A percentile compares a stretch with the other conserved stretches of the same genome.
Conservation (phyloP, 2,329 filamentous ascomycete genomes). For the Fusarium secorum region DNA sequence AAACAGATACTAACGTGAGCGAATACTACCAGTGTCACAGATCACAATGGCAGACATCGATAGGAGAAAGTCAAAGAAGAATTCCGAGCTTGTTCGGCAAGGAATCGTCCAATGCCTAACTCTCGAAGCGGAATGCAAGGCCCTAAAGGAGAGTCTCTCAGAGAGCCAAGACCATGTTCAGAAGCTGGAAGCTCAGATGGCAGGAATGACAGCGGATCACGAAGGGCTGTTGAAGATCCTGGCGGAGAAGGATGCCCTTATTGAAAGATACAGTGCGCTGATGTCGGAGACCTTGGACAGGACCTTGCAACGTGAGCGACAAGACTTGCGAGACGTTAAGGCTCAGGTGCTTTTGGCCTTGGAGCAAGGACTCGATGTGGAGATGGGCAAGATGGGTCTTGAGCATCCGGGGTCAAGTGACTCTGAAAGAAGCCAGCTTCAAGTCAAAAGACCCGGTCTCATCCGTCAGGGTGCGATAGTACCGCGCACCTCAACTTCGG, state of each 20-base stretch:
- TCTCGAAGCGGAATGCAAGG: neutral
- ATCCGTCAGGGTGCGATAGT: fast-evolving
- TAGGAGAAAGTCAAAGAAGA: fast-evolving
- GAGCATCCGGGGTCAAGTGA: too few species aligned
- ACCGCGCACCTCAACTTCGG: fast-evolving
- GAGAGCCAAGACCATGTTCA: fast-evolving
- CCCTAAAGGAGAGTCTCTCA: fast-evolving
- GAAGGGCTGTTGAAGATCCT: neutral
- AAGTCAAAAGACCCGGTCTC: fast-evolving
- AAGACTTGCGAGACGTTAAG: fast-evolving
- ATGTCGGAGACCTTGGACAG: fast-evolving
- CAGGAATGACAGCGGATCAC: fast-evolving
- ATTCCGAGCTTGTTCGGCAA: neutral
- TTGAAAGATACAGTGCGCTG: fast-evolving
- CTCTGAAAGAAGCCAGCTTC: too few species aligned
- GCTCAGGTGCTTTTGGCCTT: fast-evolving
- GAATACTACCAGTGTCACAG: fast-evolving
- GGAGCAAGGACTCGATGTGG: neutral
- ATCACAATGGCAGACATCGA: neutral
- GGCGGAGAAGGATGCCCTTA: neutral
- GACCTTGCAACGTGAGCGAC: fast-evolving
- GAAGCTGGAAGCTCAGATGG: neutral
- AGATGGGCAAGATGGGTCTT: fast-evolving
- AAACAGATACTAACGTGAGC: too few species aligned
- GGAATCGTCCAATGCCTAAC: neutral